Conservation (phyloP, 345 rosid species). For the Salix dunnii region DNA sequence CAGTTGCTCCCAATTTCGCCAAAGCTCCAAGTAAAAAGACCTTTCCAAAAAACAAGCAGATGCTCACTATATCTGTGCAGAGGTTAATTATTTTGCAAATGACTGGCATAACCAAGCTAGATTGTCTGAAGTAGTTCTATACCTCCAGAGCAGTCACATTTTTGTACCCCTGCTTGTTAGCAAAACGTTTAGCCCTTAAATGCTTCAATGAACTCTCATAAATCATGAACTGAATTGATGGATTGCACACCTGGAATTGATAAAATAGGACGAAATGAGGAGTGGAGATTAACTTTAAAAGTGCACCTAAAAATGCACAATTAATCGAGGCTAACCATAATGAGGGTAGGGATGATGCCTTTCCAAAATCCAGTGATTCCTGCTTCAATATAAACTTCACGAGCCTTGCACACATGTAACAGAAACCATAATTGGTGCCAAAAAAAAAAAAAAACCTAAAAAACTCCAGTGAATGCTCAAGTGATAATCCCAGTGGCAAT, state of each 20-base stretch:
- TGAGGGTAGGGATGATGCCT: conserved; percentile 65
- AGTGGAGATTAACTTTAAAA: conserved; percentile 8
- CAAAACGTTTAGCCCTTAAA: conserved; percentile 41
- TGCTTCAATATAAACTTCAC: conserved; percentile 54
- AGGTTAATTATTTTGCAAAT: background rate
- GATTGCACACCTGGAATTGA: conserved; percentile 59
- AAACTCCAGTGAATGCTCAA: no score
- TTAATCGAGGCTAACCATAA: conserved; percentile 47
- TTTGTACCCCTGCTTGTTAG: conserved; percentile 36
- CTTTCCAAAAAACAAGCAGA: conserved; percentile 23
- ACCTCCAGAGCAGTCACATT: conserved; percentile 60
- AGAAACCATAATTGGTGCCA: background rate
- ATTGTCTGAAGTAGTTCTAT: background rate
- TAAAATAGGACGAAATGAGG: conserved; percentile 5
- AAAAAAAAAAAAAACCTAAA: no score
- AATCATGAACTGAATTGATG: conserved; percentile 74
- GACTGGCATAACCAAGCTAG: background rate
- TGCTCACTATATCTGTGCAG: background rate
- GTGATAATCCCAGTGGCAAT: no score
- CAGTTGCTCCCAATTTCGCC: conserved; percentile 71
- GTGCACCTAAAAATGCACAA: background rate
- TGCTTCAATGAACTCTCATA: conserved; percentile 56
- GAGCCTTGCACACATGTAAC: conserved; percentile 30
- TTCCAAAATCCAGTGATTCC: conserved; percentile 70
- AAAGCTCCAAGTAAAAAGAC: conserved; percentile 62